Evolutionary conservation across 306 rosid species (phyloP), one percentile per base, ranked within the genome.

Genomic region (Parietaria judaica): DNA sequence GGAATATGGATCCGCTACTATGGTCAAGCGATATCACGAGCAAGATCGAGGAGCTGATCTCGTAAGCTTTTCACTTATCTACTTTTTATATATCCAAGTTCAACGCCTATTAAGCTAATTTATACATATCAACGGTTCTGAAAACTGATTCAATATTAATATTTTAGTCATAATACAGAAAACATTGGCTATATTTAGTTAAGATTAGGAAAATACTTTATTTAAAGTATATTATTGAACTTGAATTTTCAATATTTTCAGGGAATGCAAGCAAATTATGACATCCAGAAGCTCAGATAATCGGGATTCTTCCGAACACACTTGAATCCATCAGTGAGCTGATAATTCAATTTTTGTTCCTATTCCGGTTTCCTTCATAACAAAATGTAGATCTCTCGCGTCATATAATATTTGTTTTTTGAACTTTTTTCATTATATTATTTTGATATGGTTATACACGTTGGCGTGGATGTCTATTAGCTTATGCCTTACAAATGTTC

Each of bases 11-110:
- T 76, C 97, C 88, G 14, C 51, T 83, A 36, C 61, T 79, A 47
- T 83, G 85, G 88, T 74, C 85, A 41, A 72, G 75, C 58, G 86
- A 88, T 67, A 84, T 94, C 75, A 74, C 36, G 74, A 71, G 66
- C 74, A 80, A 62, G 83, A 66, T 51, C 36, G 80, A 81, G 60
- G 79, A 88, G 58, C 81, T 88, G 31, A 74, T 78, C 67, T 66
- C 12, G 99, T 94, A 94, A 65, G 14, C 66, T 9, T 73, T 66
- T 8, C 53, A 50, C 65, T 31, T 64, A 57, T 39, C 57, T 48
- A 49, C 58, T 62, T 67, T 67, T 15, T 58, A 15, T 54, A 15
- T 35, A 60, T 39, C 14, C 12, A 44, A 59, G 16, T 12, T n/a
- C 6, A 13, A 48, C 12, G 11, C 7, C 1, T 11, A 13, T 13